These are phyloP conservation scores for Botrytis medusae DNA, from an alignment of 2,329 filamentous ascomycete genomes.

Conservation along the genomic window DNA sequence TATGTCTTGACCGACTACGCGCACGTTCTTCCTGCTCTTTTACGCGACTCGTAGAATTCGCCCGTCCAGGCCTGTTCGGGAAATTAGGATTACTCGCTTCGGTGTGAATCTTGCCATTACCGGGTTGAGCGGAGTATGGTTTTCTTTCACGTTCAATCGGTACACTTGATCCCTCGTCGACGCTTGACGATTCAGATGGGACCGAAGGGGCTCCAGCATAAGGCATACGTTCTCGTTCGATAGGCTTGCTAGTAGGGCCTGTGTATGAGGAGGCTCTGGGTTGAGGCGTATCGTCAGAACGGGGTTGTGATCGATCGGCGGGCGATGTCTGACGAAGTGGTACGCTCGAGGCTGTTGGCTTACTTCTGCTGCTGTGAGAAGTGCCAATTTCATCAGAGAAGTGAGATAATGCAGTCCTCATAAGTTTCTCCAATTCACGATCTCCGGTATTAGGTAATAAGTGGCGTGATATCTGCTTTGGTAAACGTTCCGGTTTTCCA, in stretches of 20 bases:
- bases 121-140: constrained; percentile 60
- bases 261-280: constrained; percentile 30
- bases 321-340: constrained; percentile 33
- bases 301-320: constrained; percentile 28
- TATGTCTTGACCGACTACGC: constrained; percentile 19
- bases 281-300: constrained; percentile 32
- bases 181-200: constrained; percentile 42
- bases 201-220: constrained; percentile 40
- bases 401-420: constrained; percentile 59
- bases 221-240: constrained; percentile 42
- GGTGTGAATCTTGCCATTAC: constrained; percentile 57
- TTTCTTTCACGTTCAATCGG: constrained; percentile 66
- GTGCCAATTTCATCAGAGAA: constrained; percentile 46
- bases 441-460: constrained; percentile 66
- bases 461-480: constrained; percentile 73
- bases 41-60: constrained; percentile 33
- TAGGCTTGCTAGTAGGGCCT: constrained; percentile 35
- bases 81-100: constrained; percentile 36
- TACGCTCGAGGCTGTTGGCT: constrained; percentile 35
- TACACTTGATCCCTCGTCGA: constrained; percentile 40
- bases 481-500: constrained; percentile 69
- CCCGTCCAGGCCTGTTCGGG: constrained; percentile 25
- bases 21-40: constrained; percentile 22
- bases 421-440: constrained; percentile 54
- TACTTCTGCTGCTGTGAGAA: constrained; percentile 43